phyloP scores from a whole-genome alignment of 139 green algal genomes.

The Mesostigma viride region DNA sequence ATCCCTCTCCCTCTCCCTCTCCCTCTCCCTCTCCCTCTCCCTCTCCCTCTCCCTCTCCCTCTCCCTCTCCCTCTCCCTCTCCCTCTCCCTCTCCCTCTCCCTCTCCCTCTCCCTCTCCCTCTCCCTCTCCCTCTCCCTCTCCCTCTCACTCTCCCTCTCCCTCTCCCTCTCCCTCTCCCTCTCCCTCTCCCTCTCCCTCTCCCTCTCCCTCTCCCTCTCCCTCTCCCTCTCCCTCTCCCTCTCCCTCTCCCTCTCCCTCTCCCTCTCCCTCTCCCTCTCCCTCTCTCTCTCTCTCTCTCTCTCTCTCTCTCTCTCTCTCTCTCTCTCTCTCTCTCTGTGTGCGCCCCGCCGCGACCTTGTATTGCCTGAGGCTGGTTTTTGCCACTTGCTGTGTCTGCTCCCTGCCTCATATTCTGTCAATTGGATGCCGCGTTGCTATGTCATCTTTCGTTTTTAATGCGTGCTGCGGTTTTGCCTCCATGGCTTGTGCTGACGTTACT shows the following conservation, averaged over 20 bases:
- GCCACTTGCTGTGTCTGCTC: too few species aligned
- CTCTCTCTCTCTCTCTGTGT: slow-evolving; percentile 5
- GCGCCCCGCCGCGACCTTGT: too few species aligned
- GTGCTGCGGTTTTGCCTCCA: too few species aligned
- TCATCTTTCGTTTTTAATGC: too few species aligned
- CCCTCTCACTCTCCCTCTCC: neutral
- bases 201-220: neutral
- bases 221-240: neutral
- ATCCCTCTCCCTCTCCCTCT: neutral
- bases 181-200: neutral
- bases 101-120: neutral
- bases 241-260: neutral
- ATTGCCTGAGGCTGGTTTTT: too few species aligned
- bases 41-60: neutral
- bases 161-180: neutral
- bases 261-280: neutral
- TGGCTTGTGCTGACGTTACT: too few species aligned
- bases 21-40: neutral
- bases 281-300: slow-evolving; percentile 5
- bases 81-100: neutral
- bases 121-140: neutral
- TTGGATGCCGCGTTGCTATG: too few species aligned
- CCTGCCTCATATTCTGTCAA: too few species aligned
- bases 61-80: neutral
- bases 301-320: slow-evolving; percentile 5